phyloP scores from a whole-genome alignment of 176 grass and related monocot species.

The Aegilops tauschii region DNA sequence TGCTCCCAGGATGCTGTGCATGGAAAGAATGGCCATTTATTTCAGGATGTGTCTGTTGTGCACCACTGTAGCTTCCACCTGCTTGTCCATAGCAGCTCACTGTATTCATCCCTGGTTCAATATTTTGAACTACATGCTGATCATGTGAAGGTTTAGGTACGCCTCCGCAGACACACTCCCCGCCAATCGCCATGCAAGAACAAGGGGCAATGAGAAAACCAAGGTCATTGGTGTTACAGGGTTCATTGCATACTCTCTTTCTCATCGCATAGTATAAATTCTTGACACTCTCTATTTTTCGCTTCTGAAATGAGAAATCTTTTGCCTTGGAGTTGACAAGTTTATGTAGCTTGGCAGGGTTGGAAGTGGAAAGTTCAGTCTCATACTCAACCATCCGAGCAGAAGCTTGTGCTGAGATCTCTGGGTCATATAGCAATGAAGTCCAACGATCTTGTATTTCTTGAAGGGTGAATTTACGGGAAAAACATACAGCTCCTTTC shows the following conservation, averaged over 20 bases:
- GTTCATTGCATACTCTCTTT: constrained; percentile 53
- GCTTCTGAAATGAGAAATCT: constrained; percentile 58
- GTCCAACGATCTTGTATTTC: constrained; percentile 71
- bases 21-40: constrained; percentile 52
- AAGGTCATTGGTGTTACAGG: constrained; percentile 38
- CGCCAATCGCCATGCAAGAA: constrained; percentile 35
- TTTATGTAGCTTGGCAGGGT: constrained; percentile 54
- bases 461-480: constrained; percentile 56
- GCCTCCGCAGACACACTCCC: constrained; percentile 35
- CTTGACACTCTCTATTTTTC: constrained; percentile 56
- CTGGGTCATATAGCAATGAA: constrained; percentile 53
- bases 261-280: constrained; percentile 58
- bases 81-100: constrained; percentile 38
- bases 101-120: constrained; percentile 32
- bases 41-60: constrained; percentile 35
- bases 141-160: constrained; percentile 31
- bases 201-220: constrained; percentile 47
- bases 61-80: constrained; percentile 29
- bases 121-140: constrained; percentile 37
- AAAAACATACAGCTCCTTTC: constrained; percentile 70
- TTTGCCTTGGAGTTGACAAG: constrained; percentile 59
- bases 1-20: constrained; percentile 37
- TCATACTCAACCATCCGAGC: constrained; percentile 54
- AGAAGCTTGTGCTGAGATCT: constrained; percentile 46
- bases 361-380: constrained; percentile 46